Evolutionary conservation across 345 rosid species (phyloP), one percentile per base, ranked within the genome.

Genomic region (Erucastrum elatum): DNA sequence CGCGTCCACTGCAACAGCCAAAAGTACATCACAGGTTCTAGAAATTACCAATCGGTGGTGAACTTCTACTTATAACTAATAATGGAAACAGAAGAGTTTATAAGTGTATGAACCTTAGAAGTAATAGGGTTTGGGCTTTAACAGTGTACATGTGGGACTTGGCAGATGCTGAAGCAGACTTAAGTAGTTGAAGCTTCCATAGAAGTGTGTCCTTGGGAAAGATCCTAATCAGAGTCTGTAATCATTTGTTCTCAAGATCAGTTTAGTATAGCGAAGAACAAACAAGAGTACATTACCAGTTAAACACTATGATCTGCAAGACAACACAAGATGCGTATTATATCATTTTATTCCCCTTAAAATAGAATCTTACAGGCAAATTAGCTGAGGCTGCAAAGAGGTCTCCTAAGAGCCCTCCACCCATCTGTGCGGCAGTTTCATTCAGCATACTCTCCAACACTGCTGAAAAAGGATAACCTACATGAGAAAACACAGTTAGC

Each of bases 131-230:
- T 78, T 90, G 85, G 64, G 93, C 94, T 75, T 80, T 84, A 74
- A 86, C 80, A 53, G 84, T 83, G 71, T 85, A 62, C 66, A 90
- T 87, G 51, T 80, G 87, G 33, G 88, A 86, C 73, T 83, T 85
- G 70, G 88, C 86, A 77, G 77, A 84, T 74, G 85, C 83, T 53
- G 94, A 79, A 80, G 90, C 90, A 78, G 87, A 80, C 73, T 81
- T 83, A 27, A 88, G 89, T 85, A 94, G 69, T 61, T 83, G 82
- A 74, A 94, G 86, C 86, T 90, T 92, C 98, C 96, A 94, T 4
- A 78, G 80, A 82, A 94, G 86, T 16, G 96, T 88, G 61, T 87
- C 89, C 81, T 82, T 89, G 0, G 94, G 88, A 51, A 90, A 79
- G 35, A 89, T 82, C 69, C 80, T 86, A 29, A 77, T 55, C 73